Percentiles rank a stretch among this genome's conserved stretches.
phyloP scores from a whole-genome alignment of 371 early-diverging fungal species.

The Rhizomucor miehei region DNA sequence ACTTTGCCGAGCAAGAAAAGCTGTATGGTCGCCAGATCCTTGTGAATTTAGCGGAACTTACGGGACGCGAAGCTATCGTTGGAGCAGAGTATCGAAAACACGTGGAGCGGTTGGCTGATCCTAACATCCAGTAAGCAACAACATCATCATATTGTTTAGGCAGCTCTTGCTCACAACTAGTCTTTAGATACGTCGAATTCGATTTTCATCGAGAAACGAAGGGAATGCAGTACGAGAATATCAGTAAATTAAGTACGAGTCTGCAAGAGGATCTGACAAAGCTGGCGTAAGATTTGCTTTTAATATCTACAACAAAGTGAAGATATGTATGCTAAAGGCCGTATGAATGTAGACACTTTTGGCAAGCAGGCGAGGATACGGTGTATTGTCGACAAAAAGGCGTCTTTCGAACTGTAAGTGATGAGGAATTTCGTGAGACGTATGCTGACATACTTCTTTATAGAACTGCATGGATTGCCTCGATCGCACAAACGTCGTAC shows the following conservation, averaged over 20 bases:
- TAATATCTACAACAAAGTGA: neutral
- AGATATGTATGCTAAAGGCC: neutral
- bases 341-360: conserved; percentile 33
- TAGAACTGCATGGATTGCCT: conserved; percentile 99
- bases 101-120: conserved; percentile 40
- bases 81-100: conserved; percentile 46
- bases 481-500: conserved; percentile 99
- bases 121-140: conserved; percentile 37
- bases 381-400: conserved; percentile 40
- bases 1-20: conserved; percentile 64
- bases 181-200: conserved; percentile 79
- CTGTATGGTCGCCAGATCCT: conserved; percentile 76
- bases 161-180: neutral
- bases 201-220: conserved; percentile 84
- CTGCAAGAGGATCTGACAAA: conserved; percentile 40
- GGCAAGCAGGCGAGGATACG: conserved; percentile 25
- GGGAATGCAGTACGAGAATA: conserved; percentile 55
- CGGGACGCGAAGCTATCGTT: conserved; percentile 54
- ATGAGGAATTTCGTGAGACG: neutral
- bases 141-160: neutral
- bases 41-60: conserved; percentile 74
- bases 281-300: conserved; percentile 31
- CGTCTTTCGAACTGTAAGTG: conserved; percentile 45
- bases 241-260: conserved; percentile 42
- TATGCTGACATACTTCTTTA: neutral